phyloP scores from a whole-genome alignment of 768 basidiomycete genomes.

The Mycena indigotica region DNA sequence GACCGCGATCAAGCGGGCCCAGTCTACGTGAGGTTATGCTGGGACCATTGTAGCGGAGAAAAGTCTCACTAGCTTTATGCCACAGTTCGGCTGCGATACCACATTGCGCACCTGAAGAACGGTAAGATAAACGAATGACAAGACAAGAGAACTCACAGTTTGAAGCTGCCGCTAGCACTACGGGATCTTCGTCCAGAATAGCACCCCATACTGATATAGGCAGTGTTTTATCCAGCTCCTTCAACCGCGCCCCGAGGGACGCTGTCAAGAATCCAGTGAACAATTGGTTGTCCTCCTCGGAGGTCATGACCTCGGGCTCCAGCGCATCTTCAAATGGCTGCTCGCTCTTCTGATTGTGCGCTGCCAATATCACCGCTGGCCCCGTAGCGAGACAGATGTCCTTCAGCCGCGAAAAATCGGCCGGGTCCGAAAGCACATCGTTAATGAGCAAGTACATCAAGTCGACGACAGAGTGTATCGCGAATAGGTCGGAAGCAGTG shows the following conservation, averaged over 20 bases:
- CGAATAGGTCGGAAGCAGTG: slow-evolving; percentile 6
- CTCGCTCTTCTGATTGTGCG: not conserved
- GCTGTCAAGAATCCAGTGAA: slow-evolving; percentile 12
- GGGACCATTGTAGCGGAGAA: not conserved
- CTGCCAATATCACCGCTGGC: slow-evolving; percentile 11
- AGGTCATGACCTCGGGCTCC: slow-evolving; percentile 10
- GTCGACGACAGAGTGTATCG: slow-evolving; percentile 6
- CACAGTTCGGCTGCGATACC: slow-evolving; percentile 1
- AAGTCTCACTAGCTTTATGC: slow-evolving; percentile 9
- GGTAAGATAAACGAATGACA: not conserved
- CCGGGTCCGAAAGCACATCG: not conserved
- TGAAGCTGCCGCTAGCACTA: not conserved
- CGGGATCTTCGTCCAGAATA: slow-evolving; percentile 10
- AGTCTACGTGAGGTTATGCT: not conserved
- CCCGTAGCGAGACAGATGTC: slow-evolving; percentile 20
- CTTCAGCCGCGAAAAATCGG: slow-evolving; percentile 3
- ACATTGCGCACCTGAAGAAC: slow-evolving; percentile 8
- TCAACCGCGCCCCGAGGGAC: not conserved
- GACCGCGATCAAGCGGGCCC: slow-evolving; percentile 7
- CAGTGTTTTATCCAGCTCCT: not conserved
- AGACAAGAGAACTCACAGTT: not conserved
- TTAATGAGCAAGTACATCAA: slow-evolving; percentile 14
- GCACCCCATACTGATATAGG: not conserved
- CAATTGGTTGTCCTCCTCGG: slow-evolving; percentile 15
- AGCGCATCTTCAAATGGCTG: slow-evolving; percentile 16